A percentile compares a stretch with the other conserved stretches of the same genome.
These are phyloP conservation scores for Musa beccarii DNA, from an alignment of 176 grass and related monocot species.

Conservation along the genomic window DNA sequence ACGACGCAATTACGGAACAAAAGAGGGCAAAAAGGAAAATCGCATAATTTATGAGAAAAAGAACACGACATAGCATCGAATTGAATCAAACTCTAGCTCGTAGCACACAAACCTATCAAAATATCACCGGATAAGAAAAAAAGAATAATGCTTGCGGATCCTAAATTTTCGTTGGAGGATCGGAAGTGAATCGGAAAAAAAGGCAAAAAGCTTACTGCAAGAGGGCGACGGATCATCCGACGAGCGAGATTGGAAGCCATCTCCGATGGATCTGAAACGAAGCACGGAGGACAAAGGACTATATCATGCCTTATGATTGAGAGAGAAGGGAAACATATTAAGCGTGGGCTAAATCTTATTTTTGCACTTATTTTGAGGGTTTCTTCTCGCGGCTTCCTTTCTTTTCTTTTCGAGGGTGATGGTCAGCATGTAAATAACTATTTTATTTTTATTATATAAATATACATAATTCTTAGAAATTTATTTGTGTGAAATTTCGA, in stretches of 20 bases:
- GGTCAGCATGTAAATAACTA: no score
- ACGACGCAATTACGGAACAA: not conserved
- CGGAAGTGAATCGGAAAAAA: not conserved
- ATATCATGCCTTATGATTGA: not conserved
- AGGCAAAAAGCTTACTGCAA: conserved; percentile 23
- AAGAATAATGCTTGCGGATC: not conserved
- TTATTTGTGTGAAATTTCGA: no score
- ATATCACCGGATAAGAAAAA: no score
- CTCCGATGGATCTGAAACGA: conserved; percentile 1
- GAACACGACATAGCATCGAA: not conserved
- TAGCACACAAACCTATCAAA: not conserved
- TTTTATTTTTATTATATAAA: no score
- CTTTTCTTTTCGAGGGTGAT: no score
- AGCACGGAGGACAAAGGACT: not conserved
- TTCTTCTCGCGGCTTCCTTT: no score
- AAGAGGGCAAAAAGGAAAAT: not conserved
- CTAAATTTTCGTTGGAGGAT: not conserved
- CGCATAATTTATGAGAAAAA: not conserved
- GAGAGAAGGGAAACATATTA: not conserved
- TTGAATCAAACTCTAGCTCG: not conserved
- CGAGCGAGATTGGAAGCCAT: conserved; percentile 59
- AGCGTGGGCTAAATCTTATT: no score
- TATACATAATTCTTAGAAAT: no score
- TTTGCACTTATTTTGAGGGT: no score
- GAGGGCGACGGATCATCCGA: conserved; percentile 34